phyloP scores from a whole-genome alignment of 768 basidiomycete genomes.

The Pisolithus orientalis region DNA sequence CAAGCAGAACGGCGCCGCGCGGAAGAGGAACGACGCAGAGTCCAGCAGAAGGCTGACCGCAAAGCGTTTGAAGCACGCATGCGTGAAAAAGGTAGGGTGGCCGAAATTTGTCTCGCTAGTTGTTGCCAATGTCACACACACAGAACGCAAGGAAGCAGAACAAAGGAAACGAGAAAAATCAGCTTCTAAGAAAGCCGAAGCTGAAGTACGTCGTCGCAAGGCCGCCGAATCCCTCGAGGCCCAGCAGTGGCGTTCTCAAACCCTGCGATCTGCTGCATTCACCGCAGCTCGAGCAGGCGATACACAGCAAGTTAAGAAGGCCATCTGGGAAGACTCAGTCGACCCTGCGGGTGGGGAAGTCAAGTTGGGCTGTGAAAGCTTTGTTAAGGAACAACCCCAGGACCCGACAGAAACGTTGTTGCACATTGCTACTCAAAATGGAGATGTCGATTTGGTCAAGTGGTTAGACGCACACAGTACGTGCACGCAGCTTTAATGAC shows the following conservation, averaged over 20 bases:
- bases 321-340: slow-evolving; percentile 63
- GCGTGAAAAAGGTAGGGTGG: slow-evolving; percentile 44
- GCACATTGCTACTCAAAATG: slow-evolving; percentile 56
- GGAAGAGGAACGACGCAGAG: slow-evolving; percentile 18
- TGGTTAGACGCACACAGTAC: slow-evolving; percentile 72
- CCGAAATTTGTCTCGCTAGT: slow-evolving; percentile 2
- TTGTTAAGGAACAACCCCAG: slow-evolving; percentile 37
- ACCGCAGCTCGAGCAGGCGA: slow-evolving; percentile 56
- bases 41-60: slow-evolving; percentile 41
- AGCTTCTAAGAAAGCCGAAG: slow-evolving; percentile 50
- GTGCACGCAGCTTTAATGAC: slow-evolving; percentile 26
- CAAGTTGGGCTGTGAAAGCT: slow-evolving; percentile 47
- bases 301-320: slow-evolving; percentile 48
- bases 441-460: slow-evolving; percentile 50
- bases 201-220: slow-evolving; percentile 37
- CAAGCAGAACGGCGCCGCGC: slow-evolving; percentile 43
- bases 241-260: slow-evolving; percentile 47
- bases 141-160: slow-evolving; percentile 53
- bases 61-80: slow-evolving; percentile 39
- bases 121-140: slow-evolving; percentile 11
- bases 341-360: slow-evolving; percentile 71
- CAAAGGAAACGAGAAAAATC: slow-evolving; percentile 50
- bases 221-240: slow-evolving; percentile 44
- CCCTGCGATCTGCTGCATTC: slow-evolving; percentile 55
- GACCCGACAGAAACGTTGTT: slow-evolving; percentile 64